phyloP scores from a whole-genome alignment of 495 filamentous ascomycete species.

The Xylaria grammica region DNA sequence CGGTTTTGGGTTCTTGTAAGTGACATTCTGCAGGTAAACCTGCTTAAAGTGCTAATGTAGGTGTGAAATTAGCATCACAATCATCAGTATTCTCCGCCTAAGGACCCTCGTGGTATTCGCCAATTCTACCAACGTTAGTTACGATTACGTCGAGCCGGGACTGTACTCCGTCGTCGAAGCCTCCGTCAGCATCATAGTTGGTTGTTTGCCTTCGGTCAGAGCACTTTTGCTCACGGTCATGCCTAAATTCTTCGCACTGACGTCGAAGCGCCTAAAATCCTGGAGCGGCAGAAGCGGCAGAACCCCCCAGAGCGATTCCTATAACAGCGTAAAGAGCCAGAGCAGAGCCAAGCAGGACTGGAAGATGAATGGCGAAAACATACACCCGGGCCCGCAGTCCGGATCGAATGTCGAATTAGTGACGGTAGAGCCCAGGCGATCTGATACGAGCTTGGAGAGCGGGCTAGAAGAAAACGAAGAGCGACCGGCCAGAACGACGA shows the following conservation, averaged over 20 bases:
- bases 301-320: conserved; percentile 9
- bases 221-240: conserved; percentile 36
- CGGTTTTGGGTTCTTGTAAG: conserved; percentile 47
- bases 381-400: neutral
- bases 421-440: neutral
- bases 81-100: conserved; percentile 45
- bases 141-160: conserved; percentile 47
- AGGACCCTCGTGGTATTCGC: conserved; percentile 41
- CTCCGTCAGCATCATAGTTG: conserved; percentile 46
- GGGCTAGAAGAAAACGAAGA: neutral
- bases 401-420: conserved; percentile 19
- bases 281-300: conserved; percentile 29
- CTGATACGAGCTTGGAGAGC: neutral
- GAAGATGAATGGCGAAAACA: conserved; percentile 14
- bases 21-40: neutral
- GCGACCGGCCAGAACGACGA: neutral
- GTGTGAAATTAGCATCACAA: conserved; percentile 33
- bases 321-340: conserved; percentile 17
- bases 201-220: conserved; percentile 46
- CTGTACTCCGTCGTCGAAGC: conserved; percentile 51
- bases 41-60: neutral
- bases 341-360: conserved; percentile 32
- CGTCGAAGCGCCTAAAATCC: conserved; percentile 17
- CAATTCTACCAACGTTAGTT: conserved; percentile 43
- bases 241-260: conserved; percentile 32